Evolutionary conservation across 2,329 filamentous ascomycete species (phyloP).

Genomic region (Magnaporthiopsis incrustans): DNA sequence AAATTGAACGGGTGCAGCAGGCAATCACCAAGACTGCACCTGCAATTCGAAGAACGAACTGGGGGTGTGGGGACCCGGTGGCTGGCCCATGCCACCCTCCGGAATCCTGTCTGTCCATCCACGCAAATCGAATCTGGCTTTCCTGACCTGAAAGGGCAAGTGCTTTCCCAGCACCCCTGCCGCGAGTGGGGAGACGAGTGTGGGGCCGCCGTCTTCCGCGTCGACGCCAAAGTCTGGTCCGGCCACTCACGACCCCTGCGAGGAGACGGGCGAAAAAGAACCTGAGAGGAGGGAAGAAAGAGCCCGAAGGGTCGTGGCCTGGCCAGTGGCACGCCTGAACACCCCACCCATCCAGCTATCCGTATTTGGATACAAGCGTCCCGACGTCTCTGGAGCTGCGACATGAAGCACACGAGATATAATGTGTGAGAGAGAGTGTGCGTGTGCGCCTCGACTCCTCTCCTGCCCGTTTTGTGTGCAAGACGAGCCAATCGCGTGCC

Average conservation of each 20-base stretch:
- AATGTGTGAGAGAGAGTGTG: too few relatives aligned
- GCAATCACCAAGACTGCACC: not conserved
- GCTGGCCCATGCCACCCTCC: not conserved
- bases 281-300: not conserved
- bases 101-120: not conserved
- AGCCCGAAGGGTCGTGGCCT: too few relatives aligned
- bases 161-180: not conserved
- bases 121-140: not conserved
- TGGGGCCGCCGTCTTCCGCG: not conserved
- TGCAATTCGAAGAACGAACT: too few relatives aligned
- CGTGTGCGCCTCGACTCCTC: not conserved
- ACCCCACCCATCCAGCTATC: not conserved
- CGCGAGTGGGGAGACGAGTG: too few relatives aligned
- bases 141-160: not conserved
- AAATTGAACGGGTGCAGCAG: too few relatives aligned
- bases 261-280: not conserved
- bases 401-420: not conserved
- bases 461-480: not conserved
- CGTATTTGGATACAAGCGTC: not conserved
- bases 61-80: not conserved
- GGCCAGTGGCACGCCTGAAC: too few relatives aligned
- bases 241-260: not conserved
- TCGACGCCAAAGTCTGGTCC: not conserved
- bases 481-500: not conserved
- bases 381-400: not conserved